phyloP scores from a whole-genome alignment of 257 asterid genomes.

The Scutellaria galericulata region DNA sequence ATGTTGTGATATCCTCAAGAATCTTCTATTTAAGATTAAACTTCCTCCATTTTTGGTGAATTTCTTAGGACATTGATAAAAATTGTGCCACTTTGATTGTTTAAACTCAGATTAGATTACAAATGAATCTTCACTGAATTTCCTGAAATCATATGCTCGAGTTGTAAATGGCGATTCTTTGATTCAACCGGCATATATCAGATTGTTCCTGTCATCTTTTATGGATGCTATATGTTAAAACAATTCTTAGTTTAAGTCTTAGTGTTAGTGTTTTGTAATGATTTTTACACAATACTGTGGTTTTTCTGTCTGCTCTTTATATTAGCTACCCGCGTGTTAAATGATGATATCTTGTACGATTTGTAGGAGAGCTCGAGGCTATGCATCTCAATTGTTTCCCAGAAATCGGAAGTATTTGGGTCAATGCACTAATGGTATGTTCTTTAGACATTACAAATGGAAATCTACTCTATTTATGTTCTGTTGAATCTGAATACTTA shows the following conservation, averaged over 20 bases:
- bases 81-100: not conserved
- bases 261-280: not conserved
- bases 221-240: not conserved
- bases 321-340: constrained; percentile 15
- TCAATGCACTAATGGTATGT: constrained; percentile 55
- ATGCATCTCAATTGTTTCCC: constrained; percentile 73
- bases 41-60: not conserved
- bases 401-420: constrained; percentile 51
- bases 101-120: not conserved
- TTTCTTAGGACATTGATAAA: no score
- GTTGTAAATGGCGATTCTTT: not conserved
- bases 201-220: constrained; percentile 13
- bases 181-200: not conserved
- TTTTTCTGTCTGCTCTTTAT: constrained; percentile 12
- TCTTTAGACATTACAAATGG: constrained; percentile 3
- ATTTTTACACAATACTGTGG: not conserved
- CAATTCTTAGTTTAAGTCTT: not conserved
- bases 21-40: not conserved
- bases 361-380: constrained; percentile 65
- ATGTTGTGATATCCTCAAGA: constrained; percentile 1
- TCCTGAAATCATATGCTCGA: not conserved
- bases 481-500: not conserved
- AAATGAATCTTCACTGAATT: not conserved
- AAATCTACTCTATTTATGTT: not conserved
- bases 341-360: constrained; percentile 20